These are phyloP conservation scores for Venustampulla echinocandica DNA, from an alignment of 495 filamentous ascomycete genomes.

Conservation along the genomic window DNA sequence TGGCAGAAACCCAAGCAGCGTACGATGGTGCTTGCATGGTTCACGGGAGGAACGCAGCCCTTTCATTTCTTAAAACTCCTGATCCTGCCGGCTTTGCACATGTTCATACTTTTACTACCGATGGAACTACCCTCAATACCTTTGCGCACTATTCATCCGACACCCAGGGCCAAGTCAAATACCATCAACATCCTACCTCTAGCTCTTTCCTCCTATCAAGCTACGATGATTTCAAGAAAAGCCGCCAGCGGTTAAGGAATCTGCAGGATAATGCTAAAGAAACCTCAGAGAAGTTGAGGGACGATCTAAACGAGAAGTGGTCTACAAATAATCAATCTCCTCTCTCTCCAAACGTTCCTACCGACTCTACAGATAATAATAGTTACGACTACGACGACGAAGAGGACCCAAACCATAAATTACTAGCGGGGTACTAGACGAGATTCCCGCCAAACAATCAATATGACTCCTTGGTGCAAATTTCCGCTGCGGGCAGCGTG, in stretches of 20 bases:
- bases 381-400: too few relatives aligned
- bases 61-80: slow-evolving; percentile 2
- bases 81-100: slow-evolving; percentile 7
- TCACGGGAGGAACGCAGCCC: slow-evolving; percentile 9
- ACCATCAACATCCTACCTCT: slow-evolving; percentile 12
- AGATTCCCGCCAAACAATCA: too few relatives aligned
- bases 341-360: too few relatives aligned
- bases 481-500: too few relatives aligned
- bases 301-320: slow-evolving; percentile 4
- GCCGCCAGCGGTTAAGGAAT: slow-evolving; percentile 10
- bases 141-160: slow-evolving; percentile 10
- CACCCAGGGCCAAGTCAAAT: slow-evolving; percentile 7
- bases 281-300: slow-evolving; percentile 3
- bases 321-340: neutral
- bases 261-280: slow-evolving; percentile 5
- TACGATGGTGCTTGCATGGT: slow-evolving; percentile 12
- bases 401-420: too few relatives aligned
- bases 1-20: slow-evolving; percentile 6
- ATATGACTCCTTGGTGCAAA: too few relatives aligned
- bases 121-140: slow-evolving; percentile 11
- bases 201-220: slow-evolving; percentile 5
- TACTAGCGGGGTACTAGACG: too few relatives aligned
- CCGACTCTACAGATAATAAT: too few relatives aligned
- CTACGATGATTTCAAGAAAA: slow-evolving; percentile 11
- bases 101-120: slow-evolving; percentile 9